Conservation (phyloP, 345 rosid species). For the Sisymbrium irio region DNA sequence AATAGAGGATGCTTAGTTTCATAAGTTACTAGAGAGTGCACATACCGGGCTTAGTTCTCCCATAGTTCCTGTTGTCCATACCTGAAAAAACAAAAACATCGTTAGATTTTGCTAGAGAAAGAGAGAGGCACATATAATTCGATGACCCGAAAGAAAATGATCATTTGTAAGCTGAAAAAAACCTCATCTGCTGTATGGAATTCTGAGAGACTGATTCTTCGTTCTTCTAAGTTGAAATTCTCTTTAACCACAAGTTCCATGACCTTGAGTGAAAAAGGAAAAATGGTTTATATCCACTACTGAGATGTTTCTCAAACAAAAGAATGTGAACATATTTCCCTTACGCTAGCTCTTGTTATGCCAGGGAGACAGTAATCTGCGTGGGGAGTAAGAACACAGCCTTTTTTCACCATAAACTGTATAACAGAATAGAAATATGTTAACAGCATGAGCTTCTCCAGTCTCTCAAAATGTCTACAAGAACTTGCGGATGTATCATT, state of each 20-base stretch:
- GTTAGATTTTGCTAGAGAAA: neutral
- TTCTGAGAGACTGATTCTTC: conserved; percentile 69
- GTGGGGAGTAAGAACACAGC: conserved; percentile 74
- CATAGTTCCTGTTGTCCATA: conserved; percentile 93
- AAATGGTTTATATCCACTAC: neutral
- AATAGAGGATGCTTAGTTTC: neutral
- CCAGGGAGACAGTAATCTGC: conserved; percentile 97
- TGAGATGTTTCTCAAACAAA: neutral
- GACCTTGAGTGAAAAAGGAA: conserved; percentile 41
- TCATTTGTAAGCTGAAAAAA: neutral
- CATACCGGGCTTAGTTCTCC: conserved; percentile 86
- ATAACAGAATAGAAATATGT: neutral
- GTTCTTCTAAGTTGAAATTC: conserved; percentile 57
- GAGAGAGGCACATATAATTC: neutral
- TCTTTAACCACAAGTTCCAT: conserved; percentile 80
- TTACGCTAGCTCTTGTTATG: conserved; percentile 81
- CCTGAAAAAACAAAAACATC: conserved; percentile 40
- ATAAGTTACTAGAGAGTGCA: neutral
- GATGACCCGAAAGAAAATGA: neutral
- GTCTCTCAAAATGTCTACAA: neutral
- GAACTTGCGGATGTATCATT: neutral
- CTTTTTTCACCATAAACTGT: conserved; percentile 87
- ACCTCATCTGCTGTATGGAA: conserved; percentile 94
- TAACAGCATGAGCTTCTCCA: neutral
- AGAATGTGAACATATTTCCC: neutral